Base-by-base conservation (phyloP, 1,284 basidiomycete species). In the Puccinia novopanici region DNA sequence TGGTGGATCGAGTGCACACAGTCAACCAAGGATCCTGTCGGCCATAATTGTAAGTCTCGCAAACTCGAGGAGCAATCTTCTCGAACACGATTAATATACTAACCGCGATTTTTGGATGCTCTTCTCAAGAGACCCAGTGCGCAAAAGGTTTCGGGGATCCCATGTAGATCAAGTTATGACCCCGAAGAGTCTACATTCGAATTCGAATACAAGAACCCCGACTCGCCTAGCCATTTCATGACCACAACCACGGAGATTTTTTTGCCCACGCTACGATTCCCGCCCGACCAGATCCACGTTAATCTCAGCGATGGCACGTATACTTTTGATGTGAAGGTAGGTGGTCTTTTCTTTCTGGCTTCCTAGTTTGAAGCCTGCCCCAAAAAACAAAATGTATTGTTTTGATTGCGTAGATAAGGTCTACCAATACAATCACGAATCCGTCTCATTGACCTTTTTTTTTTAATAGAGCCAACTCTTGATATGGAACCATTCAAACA, bases 61-160 rank as follows among this genome's bases (percentile, higher is more conserved):
- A 5, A 22, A 13, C 19, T 9, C 12, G 12, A 12, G 50, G 4
- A 52, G 9, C 50, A 45, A 45, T 45, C 45, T 15, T 45, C 15
- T 45, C 45, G 15, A 45, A 15, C 45, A 45, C 15, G 8, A 15
- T 45, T 6, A 15, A 45, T 8, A 6, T 15, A 8, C 45, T 8
- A 8, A 8, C 45, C 8, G 6, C 45, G 45, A 45, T 45, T 15
- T 45, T 45, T 6, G 45, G 45, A 45, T 45, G 45, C 15, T 45
- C 15, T 15, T 45, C 45, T 45, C 0, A 77, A 83, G 83, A 83
- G 86, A 13, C 86, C 86, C 0, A 86, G 85, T 71, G 84, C 84
- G 0, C 82, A 82, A 81, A 86, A 86, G 73, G 83, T 86, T 12
- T 85, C 85, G 2, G 86, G 86, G 3, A 83, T 84, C 15, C 86